A percentile compares a stretch with the other conserved stretches of the same genome.
These are phyloP conservation scores for Raffaelea arxii DNA, from an alignment of 2,329 filamentous ascomycete species.

Conservation along the genomic window DNA sequence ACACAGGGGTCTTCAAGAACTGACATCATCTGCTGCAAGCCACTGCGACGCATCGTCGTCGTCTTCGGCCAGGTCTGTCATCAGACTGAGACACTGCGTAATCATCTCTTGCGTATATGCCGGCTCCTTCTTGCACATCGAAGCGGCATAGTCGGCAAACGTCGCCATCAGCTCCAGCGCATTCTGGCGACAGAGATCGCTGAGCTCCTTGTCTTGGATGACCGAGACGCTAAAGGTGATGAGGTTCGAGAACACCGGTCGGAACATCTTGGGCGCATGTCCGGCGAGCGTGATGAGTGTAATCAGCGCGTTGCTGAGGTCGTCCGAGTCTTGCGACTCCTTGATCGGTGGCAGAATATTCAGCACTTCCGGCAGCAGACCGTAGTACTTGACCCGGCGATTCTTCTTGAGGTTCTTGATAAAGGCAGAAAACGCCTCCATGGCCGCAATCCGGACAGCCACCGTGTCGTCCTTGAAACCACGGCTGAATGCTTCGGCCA, in stretches of 20 bases:
- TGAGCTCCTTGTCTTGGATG: constrained; percentile 90
- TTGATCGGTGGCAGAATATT: constrained; percentile 94
- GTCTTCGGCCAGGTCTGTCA: constrained; percentile 92
- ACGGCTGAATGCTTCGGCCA: constrained; percentile 77
- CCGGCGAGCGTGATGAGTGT: constrained; percentile 92
- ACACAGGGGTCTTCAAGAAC: constrained; percentile 20
- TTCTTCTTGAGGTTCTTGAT: constrained; percentile 88
- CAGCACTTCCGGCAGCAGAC: constrained; percentile 79
- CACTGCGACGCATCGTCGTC: constrained; percentile 93
- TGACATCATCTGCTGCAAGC: constrained; percentile 82
- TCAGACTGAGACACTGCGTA: constrained; percentile 91
- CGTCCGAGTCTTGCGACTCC: constrained; percentile 79
- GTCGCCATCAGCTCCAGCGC: constrained; percentile 95
- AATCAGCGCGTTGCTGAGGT: constrained; percentile 80
- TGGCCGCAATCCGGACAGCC: constrained; percentile 78
- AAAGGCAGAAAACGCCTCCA: constrained; percentile 95
- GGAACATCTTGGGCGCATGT: constrained; percentile 95
- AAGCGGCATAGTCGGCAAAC: constrained; percentile 88
- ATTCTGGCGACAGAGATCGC: constrained; percentile 84
- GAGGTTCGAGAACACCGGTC: constrained; percentile 81
- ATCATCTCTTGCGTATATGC: constrained; percentile 95
- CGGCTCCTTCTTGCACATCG: constrained; percentile 91
- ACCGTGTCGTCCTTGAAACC: constrained; percentile 87
- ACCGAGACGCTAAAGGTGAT: constrained; percentile 90
- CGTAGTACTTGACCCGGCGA: constrained; percentile 76